Evolutionary conservation across 2,329 filamentous ascomycete species (phyloP).

Genomic region (Chaetomium sp.): DNA sequence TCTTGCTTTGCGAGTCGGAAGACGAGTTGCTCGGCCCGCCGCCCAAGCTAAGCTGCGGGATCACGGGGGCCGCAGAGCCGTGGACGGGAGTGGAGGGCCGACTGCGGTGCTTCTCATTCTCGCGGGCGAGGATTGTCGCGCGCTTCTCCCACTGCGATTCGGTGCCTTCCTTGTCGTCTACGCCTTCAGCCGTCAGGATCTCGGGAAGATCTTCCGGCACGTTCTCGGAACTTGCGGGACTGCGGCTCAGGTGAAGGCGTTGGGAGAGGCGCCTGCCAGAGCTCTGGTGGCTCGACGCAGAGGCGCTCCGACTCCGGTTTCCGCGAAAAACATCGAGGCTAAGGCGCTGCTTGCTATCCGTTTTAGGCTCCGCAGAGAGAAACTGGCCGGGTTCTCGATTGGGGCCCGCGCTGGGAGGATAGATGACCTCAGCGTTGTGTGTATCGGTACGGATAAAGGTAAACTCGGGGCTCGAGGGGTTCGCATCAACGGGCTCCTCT

Average conservation of each 20-base stretch:
- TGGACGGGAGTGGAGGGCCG: constrained; percentile 35
- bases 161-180: constrained; percentile 39
- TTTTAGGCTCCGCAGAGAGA: constrained; percentile 22
- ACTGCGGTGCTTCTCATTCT: constrained; percentile 45
- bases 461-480: constrained; percentile 56
- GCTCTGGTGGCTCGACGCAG: constrained; percentile 35
- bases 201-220: constrained; percentile 75
- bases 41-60: constrained; percentile 26
- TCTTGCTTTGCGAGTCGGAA: constrained; percentile 20
- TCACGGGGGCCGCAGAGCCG: constrained; percentile 23
- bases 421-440: constrained; percentile 68
- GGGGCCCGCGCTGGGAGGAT: constrained; percentile 47
- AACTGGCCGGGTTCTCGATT: constrained; percentile 20
- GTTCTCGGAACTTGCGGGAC: constrained; percentile 58
- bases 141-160: constrained; percentile 88
- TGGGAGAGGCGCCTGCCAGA: constrained; percentile 54
- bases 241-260: constrained; percentile 59
- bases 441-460: constrained; percentile 83
- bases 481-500: constrained; percentile 25
- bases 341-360: constrained; percentile 21
- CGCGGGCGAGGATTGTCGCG: constrained; percentile 77
- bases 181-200: constrained; percentile 47
- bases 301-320: constrained; percentile 43
- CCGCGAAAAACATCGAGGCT: constrained; percentile 31
- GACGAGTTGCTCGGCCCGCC: constrained; percentile 23